phyloP scores from a whole-genome alignment of 805 yeast species.

The Candida incommunis region DNA sequence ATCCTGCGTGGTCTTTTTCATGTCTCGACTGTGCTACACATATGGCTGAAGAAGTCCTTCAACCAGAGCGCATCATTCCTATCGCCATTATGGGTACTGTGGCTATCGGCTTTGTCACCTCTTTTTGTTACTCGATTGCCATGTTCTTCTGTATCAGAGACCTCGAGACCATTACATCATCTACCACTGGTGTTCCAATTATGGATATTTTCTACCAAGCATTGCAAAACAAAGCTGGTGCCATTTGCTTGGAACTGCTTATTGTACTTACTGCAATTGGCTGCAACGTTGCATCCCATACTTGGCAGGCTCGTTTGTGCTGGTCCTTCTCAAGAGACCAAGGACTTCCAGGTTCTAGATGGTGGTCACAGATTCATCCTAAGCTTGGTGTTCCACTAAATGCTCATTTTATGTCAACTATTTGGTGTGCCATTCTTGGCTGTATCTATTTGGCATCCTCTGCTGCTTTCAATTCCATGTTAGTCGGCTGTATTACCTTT shows the following conservation, averaged over 20 bases:
- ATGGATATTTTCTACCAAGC: constrained; percentile 51
- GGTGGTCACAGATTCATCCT: constrained; percentile 34
- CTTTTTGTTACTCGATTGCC: constrained; percentile 19
- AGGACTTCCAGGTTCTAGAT: constrained; percentile 41
- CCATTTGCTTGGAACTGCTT: constrained; percentile 31
- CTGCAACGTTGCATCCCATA: constrained; percentile 45
- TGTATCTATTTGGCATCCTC: constrained; percentile 52
- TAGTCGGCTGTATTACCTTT: constrained; percentile 46
- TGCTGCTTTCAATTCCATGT: constrained; percentile 54
- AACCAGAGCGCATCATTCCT: constrained; percentile 47
- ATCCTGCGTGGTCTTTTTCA: constrained; percentile 57
- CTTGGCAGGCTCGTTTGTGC: constrained; percentile 54
- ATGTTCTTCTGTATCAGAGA: constrained; percentile 42
- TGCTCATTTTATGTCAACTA: constrained; percentile 43
- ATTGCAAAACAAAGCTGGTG: constrained; percentile 36
- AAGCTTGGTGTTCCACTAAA: constrained; percentile 40
- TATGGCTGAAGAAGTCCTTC: constrained; percentile 49
- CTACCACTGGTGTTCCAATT: constrained; percentile 49
- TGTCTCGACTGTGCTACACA: constrained; percentile 62
- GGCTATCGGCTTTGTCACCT: constrained; percentile 49
- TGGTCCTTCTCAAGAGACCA: constrained; percentile 61
- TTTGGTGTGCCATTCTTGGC: constrained; percentile 39
- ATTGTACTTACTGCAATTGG: constrained; percentile 41
- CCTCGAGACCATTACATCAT: constrained; percentile 31
- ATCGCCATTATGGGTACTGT: constrained; percentile 49